These are phyloP conservation scores for Juncus effusus DNA, from an alignment of 176 grass and related monocot species.

Conservation along the genomic window DNA sequence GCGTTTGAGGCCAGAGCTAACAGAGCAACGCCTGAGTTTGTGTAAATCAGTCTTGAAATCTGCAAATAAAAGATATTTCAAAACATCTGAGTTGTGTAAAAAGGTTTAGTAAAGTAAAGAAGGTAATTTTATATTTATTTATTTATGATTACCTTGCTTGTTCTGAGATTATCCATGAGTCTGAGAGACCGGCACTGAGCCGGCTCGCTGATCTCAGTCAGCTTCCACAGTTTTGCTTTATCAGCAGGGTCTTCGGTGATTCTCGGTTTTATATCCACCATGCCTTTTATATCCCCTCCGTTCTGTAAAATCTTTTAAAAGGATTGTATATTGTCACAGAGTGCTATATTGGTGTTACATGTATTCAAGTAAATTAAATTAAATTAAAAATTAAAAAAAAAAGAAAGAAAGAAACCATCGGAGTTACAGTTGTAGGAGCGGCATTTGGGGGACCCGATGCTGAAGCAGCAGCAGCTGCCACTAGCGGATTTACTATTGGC, in stretches of 20 bases:
- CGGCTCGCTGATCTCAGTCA: conserved; percentile 82
- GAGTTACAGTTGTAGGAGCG: conserved; percentile 37
- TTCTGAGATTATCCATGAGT: conserved; percentile 70
- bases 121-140: background rate
- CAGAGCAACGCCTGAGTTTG: conserved; percentile 90
- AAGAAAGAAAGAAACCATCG: conserved; percentile 38
- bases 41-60: conserved; percentile 96
- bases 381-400: conserved; percentile 25
- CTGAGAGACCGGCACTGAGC: conserved; percentile 86
- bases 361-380: background rate
- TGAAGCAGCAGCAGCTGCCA: conserved; percentile 50
- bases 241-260: conserved; percentile 74
- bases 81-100: background rate
- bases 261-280: conserved; percentile 94
- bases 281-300: conserved; percentile 76
- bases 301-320: conserved; percentile 44
- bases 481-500: conserved; percentile 80
- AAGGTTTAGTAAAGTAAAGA: no score
- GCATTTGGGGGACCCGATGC: conserved; percentile 38
- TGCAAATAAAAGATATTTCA: conserved; percentile 33
- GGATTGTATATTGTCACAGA: background rate
- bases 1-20: conserved; percentile 89
- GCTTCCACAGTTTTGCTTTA: conserved; percentile 96
- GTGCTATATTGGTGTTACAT: background rate
- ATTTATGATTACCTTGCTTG: conserved; percentile 63